Base-by-base conservation (phyloP, 768 basidiomycete genomes). In the Amanita rubescens region DNA sequence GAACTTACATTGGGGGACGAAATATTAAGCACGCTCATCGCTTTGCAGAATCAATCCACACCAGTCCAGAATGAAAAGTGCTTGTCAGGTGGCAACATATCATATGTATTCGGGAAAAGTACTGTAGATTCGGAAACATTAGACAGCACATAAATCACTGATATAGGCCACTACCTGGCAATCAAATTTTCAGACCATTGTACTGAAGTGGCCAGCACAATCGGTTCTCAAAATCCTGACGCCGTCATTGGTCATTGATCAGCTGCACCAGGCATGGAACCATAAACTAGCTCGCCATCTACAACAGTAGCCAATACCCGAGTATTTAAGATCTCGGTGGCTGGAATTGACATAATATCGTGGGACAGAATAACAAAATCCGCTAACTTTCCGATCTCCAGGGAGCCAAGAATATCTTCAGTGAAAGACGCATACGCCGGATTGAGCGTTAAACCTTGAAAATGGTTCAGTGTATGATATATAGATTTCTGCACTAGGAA, bases 371-470 rank as follows among this genome's bases (percentile, higher is more conserved):
- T 72, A n/a, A 88, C 84, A 59, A 85, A 89, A 67, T 97, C 94
- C 5, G 91, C 94, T 27, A 78, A 74, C 63, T 92, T 93, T 15
- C 92, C 91, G 1, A 76, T 67, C 37, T 79, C 77, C 35, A 96
- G 75, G 3, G 88, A 88, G n/a, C 94, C 94, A 8, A 90, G 74
- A 3, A 62, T 69, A 38, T 76, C 62, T 59, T 92, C 89, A 0
- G 81, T 81, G 69, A 94, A 94, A 0, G 87, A 86, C 14, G 94
- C 92, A 64, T 87, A 93, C 0, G 92, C 92, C 6, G 90, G 80
- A 61, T 90, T 85, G 34, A 90, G 78, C 2, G 92, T 94, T 84
- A 94, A 89, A 17, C 91, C 86, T n/a, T 88, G 10, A 25, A 20
- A 14, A 19, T 57, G 52, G 46, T 20, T 51, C 19, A 47, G 43